Evolutionary conservation across 1,284 basidiomycete genomes (phyloP), one percentile per base, ranked within the genome.

Genomic region (Moesziomyces globuligerus): DNA sequence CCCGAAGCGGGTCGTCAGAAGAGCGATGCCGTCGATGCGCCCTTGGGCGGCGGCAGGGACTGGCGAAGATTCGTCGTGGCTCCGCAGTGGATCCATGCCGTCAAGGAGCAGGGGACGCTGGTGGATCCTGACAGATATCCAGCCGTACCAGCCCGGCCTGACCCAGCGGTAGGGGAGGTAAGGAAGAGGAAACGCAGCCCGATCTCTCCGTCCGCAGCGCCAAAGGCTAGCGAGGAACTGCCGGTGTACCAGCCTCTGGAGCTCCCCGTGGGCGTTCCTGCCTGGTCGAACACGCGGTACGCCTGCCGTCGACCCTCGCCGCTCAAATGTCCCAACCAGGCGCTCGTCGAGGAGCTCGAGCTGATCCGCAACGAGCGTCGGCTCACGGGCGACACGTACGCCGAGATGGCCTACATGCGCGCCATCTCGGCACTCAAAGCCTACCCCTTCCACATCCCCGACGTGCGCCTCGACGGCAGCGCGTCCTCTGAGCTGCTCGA

Each of bases 381-480:
- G 0, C 61, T 80, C 13, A 71, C 76, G 1, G 66, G 65, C n/a
- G 78, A 79, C 34, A 51, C 45, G 3, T 64, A 65, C 36, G 60
- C 57, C 18, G 75, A 77, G 29, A 75, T 78, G 59, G 72, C 80
- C 10, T 81, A 81, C 65, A 70, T 74, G 61, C 58, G 78, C 11
- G 79, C 79, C 28, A 60, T 79, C 15, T 69, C 71, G 0, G 74
- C 73, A 0, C 49, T 81, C 21, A 81, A 81, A 42, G 75, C 80
- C 0, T 74, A 57, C 13, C 80, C 79, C 1, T 68, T 55, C 28
- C 46, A 47, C 7, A 69, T 81, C 8, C 59, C 65, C 0, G 41
- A 69, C 11, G 46, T 60, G 1, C 3, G 25, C 5, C 23, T 53
- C 1, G 54, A 56, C 2, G 18, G 18, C 1, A 26, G 48, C 7